Conservation (phyloP, 306 rosid genomes). For the Vigna nakashimae region DNA sequence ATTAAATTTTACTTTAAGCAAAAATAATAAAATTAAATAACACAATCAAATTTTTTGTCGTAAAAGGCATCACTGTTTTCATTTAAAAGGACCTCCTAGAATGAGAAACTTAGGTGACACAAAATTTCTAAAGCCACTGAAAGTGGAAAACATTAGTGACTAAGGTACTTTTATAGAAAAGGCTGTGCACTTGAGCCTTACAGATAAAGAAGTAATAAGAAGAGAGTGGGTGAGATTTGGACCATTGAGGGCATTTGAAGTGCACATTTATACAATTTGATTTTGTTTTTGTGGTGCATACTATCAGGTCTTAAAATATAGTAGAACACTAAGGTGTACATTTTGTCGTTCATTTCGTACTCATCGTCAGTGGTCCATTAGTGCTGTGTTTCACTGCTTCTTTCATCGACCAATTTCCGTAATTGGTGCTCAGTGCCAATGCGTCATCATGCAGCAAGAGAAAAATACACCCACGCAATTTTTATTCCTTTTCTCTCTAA, state of each 20-base stretch:
- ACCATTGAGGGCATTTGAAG: neutral
- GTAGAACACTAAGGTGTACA: neutral
- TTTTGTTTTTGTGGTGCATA: neutral
- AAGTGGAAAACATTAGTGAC: neutral
- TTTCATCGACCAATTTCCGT: neutral
- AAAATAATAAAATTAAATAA: too few relatives aligned
- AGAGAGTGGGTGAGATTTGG: neutral
- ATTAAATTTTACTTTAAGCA: too few relatives aligned
- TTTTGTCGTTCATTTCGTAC: neutral
- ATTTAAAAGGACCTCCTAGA: too few relatives aligned
- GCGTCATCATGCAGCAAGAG: neutral
- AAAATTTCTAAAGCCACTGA: constrained; percentile 12
- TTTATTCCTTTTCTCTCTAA: neutral
- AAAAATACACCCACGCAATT: neutral
- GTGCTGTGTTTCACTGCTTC: neutral
- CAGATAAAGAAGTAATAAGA: too few relatives aligned
- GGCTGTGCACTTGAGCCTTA: neutral
- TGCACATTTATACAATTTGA: neutral
- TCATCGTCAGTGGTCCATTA: neutral
- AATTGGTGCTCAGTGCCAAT: neutral
- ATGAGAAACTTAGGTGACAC: too few relatives aligned
- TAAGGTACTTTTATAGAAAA: neutral
- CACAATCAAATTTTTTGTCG: too few relatives aligned
- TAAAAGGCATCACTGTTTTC: too few relatives aligned
- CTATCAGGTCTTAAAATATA: neutral